Evolutionary conservation across 2,329 filamentous ascomycete species (phyloP).

Genomic region (Penicillium sp.): DNA sequence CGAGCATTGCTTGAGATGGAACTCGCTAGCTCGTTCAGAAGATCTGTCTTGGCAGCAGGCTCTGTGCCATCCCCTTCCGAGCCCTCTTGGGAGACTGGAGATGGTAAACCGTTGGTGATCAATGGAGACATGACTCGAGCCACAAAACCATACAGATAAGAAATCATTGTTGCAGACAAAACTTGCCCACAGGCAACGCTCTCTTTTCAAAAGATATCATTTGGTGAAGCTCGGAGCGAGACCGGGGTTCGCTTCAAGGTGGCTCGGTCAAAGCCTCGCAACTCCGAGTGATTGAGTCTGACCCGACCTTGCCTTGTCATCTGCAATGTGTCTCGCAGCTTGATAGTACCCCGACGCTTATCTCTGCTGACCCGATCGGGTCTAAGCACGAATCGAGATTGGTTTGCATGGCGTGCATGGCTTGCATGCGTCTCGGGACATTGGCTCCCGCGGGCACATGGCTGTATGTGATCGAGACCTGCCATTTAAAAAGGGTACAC

Average conservation of each 20-base stretch:
- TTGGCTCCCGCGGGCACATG: not conserved
- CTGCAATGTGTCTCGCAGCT: not conserved
- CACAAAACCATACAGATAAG: not conserved
- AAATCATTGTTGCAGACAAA: not conserved
- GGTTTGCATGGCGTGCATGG: not conserved
- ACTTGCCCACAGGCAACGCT: not conserved
- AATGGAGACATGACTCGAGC: not conserved
- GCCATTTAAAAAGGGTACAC: not conserved
- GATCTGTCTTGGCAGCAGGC: not conserved
- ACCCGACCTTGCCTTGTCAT: not conserved
- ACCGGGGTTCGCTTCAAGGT: not conserved
- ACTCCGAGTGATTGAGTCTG: not conserved
- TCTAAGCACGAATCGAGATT: not conserved
- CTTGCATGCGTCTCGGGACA: not conserved
- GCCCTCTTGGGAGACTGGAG: not conserved
- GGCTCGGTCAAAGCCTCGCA: not conserved
- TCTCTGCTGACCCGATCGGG: not conserved
- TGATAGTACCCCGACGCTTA: not conserved
- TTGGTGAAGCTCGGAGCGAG: not conserved
- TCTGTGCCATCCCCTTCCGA: not conserved
- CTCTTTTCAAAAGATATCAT: not conserved
- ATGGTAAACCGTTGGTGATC: not conserved
- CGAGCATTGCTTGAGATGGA: not conserved
- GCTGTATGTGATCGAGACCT: not conserved
- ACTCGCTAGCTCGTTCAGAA: not conserved